Conservation (phyloP, 2,329 filamentous ascomycete genomes). For the Aspergillus sp. region DNA sequence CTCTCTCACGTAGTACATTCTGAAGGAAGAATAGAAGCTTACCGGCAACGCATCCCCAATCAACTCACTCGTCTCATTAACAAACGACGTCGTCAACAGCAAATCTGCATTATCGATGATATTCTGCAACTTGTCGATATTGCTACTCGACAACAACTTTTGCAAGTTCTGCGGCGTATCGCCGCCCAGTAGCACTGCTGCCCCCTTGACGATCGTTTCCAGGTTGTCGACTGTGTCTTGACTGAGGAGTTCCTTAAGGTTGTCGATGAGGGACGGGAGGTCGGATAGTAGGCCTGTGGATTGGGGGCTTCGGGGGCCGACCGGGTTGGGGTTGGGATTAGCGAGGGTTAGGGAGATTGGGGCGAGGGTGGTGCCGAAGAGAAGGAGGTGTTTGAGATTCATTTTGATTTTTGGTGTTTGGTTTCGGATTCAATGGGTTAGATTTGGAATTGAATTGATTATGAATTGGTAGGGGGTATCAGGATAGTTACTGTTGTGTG, state of each 20-base stretch:
- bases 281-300: constrained; percentile 26
- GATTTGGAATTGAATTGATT: too few relatives aligned
- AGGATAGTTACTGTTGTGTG: too few relatives aligned
- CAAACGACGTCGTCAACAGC: constrained; percentile 30
- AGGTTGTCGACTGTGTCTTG: constrained; percentile 29
- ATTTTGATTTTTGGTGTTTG: constrained; percentile 12
- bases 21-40: constrained; percentile 5
- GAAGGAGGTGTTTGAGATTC: constrained; percentile 26
- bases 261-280: constrained; percentile 27
- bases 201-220: constrained; percentile 28
- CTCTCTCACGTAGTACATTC: not conserved
- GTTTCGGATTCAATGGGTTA: not conserved
- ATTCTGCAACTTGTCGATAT: constrained; percentile 26
- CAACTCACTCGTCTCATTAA: constrained; percentile 33
- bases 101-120: constrained; percentile 31
- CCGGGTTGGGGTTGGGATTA: constrained; percentile 25
- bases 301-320: constrained; percentile 24
- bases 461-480: too few relatives aligned
- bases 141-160: constrained; percentile 26
- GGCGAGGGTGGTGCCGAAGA: constrained; percentile 9
- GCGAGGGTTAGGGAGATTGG: constrained; percentile 19
- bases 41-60: constrained; percentile 39
- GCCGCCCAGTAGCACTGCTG: constrained; percentile 31
- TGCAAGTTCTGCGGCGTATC: constrained; percentile 32
- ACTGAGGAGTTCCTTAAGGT: constrained; percentile 31